Evolutionary conservation across 305 asterid species (phyloP), one percentile per base, ranked within the genome.

Genomic region (Ilex paraguariensis): DNA sequence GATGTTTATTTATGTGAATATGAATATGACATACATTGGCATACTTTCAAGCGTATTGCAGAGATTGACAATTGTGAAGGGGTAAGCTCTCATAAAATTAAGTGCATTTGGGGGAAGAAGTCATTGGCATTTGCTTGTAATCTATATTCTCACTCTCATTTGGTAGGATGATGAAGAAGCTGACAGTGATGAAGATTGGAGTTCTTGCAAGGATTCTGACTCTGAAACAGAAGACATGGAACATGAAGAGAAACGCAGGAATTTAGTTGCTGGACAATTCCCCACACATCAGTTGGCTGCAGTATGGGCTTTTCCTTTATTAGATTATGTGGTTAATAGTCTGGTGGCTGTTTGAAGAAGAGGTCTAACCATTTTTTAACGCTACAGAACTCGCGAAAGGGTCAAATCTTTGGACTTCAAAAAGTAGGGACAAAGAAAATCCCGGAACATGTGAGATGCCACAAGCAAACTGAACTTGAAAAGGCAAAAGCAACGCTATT

Each of bases 1-100:
- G 99, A 90, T 68, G 91, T 93, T 68, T 90, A 90, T 72, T 68
- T 90, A 15, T 93, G 97, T 74, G 99, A 93, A 73, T 93, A 93
- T 57, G 97, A 93, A 70, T 90, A 93, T 62, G 96, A 90, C 54
- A 66, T 86, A 54, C 79, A 60, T n/a, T 93, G 92, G 95, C 91
- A 79, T 56, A 90, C 83, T 71, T 93, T 90, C 87, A 93, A 90
- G 80, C 95, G 95, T 67, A 83, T 93, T 67, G 88, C 91, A 8
- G 96, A 86, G 71, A 76, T 79, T 48, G 87, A 84, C 59, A 77
- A 74, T 61, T 31, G 36, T 67, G 85, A 77, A 59, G 81, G 81
- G 73, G 97, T 87, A 70, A 76, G 84, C 60, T 13, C 32, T 48
- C 56, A 70, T 53, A 57, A 36, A 8, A 21, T 21, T 21, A 36